These are phyloP conservation scores for Suhomyces bokatorum DNA, from an alignment of 1,139 yeast species.

Conservation along the genomic window DNA sequence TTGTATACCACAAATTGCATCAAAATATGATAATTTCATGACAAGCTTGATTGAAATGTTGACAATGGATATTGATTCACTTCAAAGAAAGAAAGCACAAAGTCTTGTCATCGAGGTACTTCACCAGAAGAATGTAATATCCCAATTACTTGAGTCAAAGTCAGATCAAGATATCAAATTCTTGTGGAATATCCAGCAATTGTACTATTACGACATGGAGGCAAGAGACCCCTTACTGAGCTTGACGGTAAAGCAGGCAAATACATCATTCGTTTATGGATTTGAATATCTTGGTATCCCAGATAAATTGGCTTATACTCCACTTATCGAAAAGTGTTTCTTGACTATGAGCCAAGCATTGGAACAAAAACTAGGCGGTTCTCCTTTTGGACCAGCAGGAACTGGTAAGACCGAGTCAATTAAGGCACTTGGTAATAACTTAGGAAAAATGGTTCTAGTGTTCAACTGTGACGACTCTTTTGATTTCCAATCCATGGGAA, in stretches of 20 bases:
- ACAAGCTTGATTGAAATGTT: constrained; percentile 17
- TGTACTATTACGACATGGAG: constrained; percentile 40
- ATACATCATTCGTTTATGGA: constrained; percentile 60
- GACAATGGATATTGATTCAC: constrained; percentile 21
- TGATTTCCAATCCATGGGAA: constrained; percentile 77
- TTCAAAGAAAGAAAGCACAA: constrained; percentile 55
- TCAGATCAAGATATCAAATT: constrained; percentile 21
- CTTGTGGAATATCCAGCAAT: constrained; percentile 57
- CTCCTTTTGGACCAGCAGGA: constrained; percentile 96
- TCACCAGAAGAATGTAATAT: constrained; percentile 55
- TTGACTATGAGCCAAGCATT: constrained; percentile 75
- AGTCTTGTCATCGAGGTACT: constrained; percentile 64
- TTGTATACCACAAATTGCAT: constrained; percentile 1
- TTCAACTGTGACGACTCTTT: constrained; percentile 91
- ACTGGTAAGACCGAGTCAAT: constrained; percentile 95
- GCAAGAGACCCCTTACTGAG: constrained; percentile 28
- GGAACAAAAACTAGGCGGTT: constrained; percentile 77
- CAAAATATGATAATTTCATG: constrained; percentile 14
- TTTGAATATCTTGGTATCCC: constrained; percentile 82
- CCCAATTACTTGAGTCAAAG: constrained; percentile 21
- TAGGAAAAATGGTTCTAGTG: constrained; percentile 82
- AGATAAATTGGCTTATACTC: constrained; percentile 76
- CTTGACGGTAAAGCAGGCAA: constrained; percentile 56
- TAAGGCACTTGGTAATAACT: constrained; percentile 76
- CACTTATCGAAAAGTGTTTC: constrained; percentile 65